Evolutionary conservation across 495 filamentous ascomycete species (phyloP), one percentile per base, ranked within the genome.

Genomic region (Hyaloscypha bicolor): DNA sequence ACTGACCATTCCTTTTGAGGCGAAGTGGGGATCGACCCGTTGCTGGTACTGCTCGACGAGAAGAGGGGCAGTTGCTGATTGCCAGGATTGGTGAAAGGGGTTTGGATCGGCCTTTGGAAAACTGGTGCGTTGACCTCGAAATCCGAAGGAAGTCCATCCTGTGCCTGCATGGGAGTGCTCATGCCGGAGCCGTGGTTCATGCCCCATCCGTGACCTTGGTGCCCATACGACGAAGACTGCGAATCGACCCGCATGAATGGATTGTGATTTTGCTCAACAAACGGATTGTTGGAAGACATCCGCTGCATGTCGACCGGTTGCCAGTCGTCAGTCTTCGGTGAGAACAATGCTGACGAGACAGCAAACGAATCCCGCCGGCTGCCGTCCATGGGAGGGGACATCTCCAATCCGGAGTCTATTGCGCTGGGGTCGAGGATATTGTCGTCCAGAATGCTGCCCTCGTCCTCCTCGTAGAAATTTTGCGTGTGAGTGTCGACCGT

Each of bases 371-470:
- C 84, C 75, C 88, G 84, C 74, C 90, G 85, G 80, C 86, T 85
- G 69, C 84, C 85, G 65, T 81, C 83, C 79, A 88, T 84, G 69
- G 86, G 83, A 53, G 90, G 84, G 60, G 84, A 88, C 78, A 92
- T 86, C 70, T 91, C 88, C 71, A 92, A 80, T 39, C 88, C 86
- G 19, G 86, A 86, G 74, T 89, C 87, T 74, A 82, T 85, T 70
- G 73, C 79, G 48, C 59, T 73, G 55, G 81, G 82, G 76, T 93
- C 92, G 68, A 94, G 85, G 75, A 94, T 94, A 80, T 91, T 89
- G 55, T 94, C 91, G 79, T 96, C 92, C 69, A 96, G 81, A 77
- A 93, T 90, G 76, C 86, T 90, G 77, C 86, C 85, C 74, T 93
- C 90, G 79, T 94, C 91, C 66, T 94, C 91, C 69, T 93, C 91